Evolutionary conservation across 2,329 filamentous ascomycete genomes (phyloP).

Genomic region (Metarhizium robertsii): DNA sequence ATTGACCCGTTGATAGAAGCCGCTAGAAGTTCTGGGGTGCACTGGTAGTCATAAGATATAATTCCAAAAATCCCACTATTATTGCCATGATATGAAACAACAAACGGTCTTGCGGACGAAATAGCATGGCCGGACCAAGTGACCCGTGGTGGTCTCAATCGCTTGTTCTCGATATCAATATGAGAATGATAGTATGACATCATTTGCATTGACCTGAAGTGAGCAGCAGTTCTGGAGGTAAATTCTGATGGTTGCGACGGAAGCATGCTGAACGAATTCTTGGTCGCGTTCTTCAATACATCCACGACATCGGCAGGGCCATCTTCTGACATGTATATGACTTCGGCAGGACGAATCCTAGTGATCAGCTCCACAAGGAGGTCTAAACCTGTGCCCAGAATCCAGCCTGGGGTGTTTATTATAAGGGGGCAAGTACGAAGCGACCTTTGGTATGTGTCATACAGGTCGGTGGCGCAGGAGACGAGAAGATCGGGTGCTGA

Average conservation of each 20-base stretch:
- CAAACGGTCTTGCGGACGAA: constrained; percentile 47
- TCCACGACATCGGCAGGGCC: constrained; percentile 50
- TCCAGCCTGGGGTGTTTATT: constrained; percentile 68
- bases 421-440: constrained; percentile 46
- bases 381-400: constrained; percentile 60
- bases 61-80: constrained; percentile 52
- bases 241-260: constrained; percentile 50
- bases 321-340: constrained; percentile 60
- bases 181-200: constrained; percentile 65
- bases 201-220: constrained; percentile 65
- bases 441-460: constrained; percentile 43
- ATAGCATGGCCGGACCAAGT: constrained; percentile 48
- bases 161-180: neutral
- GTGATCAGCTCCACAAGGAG: constrained; percentile 49
- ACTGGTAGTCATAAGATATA: constrained; percentile 57
- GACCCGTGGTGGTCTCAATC: constrained; percentile 6
- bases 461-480: constrained; percentile 54
- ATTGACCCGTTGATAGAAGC: constrained; percentile 64
- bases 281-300: constrained; percentile 35
- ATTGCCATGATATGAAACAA: constrained; percentile 47
- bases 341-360: constrained; percentile 45
- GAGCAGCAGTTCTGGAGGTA: constrained; percentile 49
- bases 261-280: constrained; percentile 37
- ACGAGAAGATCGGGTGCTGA: constrained; percentile 59
- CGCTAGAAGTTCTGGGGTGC: constrained; percentile 45